Base-by-base conservation (phyloP, 306 rosid species). In the Hippophae rhamnoides region DNA sequence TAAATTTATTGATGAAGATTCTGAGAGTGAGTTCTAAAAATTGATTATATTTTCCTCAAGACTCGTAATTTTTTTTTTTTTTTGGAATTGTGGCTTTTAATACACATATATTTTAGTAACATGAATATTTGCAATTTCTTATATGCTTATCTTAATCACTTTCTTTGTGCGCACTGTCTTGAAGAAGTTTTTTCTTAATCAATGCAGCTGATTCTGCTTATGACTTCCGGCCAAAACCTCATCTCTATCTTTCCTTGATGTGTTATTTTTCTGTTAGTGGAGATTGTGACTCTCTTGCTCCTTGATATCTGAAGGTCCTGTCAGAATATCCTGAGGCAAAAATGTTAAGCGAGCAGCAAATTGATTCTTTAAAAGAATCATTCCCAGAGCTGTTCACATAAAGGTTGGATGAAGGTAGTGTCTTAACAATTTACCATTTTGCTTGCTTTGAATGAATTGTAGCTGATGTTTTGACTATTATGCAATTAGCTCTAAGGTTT, bases 191-290 rank as follows among this genome's bases (percentile, higher is more conserved):
- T 69, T 14, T 57, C 56, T 79, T 78, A 55, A 43, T 73, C 61
- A 58, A 40, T 84, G 96, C 88, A 92, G 95, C 81, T 76, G 96
- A 92, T 76, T 88, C 96, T 75, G 95, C 72, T 68, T 63, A 73
- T 59, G 72, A 77, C 56, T 62, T 85, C 66, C 82, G 76, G 70
- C 96, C 96, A 27, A 88, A 85, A 72, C 96, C 96, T 75, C 96
- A 88, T 63, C 96, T 88, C 65, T 88, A 80, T 77, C 88, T 88
- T 62, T 85, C 96, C 62, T 68, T 88, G 76, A 88, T 88, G 96
- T 84, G 96, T 18, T 65, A 78, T 53, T 82, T 82, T 52, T 75
- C 90, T 62, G 57, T 56, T 66, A 74, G 55, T 72, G 96, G 96
- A 81, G 88, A 88, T 64, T 88, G 82, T 72, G 67, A 44, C 23